Percentiles rank a stretch among this genome's conserved stretches.
Conservation (phyloP, 2,329 filamentous ascomycete species). For the Pseudogymnoascus sp. region DNA sequence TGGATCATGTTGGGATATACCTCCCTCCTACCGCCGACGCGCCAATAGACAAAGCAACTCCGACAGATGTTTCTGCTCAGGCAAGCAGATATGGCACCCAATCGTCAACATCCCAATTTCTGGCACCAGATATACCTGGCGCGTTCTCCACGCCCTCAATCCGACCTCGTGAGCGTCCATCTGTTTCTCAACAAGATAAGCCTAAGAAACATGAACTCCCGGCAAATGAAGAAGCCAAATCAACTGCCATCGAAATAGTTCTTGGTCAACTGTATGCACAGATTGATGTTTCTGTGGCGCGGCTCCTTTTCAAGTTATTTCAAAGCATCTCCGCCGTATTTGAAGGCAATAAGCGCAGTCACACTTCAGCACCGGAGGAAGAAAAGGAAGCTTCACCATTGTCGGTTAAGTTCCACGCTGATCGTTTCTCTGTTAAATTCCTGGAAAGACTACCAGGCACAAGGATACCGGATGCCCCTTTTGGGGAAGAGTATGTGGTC, state of each 20-base stretch:
- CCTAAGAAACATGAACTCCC: conserved; percentile 10
- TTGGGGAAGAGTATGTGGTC: conserved; percentile 6
- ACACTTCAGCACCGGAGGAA: not conserved
- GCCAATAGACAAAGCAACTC: conserved; percentile 9
- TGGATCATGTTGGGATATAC: conserved; percentile 32
- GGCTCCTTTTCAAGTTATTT: conserved; percentile 26
- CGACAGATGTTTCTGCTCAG: not conserved
- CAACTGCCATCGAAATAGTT: conserved; percentile 23
- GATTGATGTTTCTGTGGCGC: conserved; percentile 30
- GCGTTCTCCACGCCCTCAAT: conserved; percentile 47
- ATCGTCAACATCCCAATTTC: conserved; percentile 24
- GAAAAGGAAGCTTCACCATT: conserved; percentile 10
- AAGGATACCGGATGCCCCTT: conserved; percentile 13
- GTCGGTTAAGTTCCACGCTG: conserved; percentile 20
- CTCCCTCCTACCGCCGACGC: conserved; percentile 20
- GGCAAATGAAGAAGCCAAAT: conserved; percentile 14
- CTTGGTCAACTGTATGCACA: conserved; percentile 24
- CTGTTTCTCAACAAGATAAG: conserved; percentile 16
- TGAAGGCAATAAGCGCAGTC: not conserved
- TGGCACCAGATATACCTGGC: conserved; percentile 50
- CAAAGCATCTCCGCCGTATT: conserved; percentile 17
- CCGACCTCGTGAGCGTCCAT: conserved; percentile 11
- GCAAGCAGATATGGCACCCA: conserved; percentile 1
- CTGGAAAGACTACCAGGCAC: conserved; percentile 27
- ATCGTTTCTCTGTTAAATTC: conserved; percentile 27